Conservation (phyloP, 108 stramenopile genomes). For the Conticribra weissflogii region DNA sequence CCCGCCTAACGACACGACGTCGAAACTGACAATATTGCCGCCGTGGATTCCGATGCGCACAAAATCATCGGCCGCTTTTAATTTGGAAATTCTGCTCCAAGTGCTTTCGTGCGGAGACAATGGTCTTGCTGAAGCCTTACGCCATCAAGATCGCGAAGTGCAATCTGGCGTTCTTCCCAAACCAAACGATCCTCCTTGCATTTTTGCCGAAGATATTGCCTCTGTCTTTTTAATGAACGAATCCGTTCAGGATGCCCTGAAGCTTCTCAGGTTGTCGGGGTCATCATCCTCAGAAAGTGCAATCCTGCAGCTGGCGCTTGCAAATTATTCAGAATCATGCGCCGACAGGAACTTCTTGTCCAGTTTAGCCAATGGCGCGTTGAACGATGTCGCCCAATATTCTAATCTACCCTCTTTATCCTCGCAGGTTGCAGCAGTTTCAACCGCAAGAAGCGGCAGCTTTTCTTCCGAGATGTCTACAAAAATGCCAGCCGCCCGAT, state of each 20-base stretch:
- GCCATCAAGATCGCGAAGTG: constrained; percentile 60
- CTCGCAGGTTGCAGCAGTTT: constrained; percentile 36
- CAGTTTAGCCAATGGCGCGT: no score
- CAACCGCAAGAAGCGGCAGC: background rate
- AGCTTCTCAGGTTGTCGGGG: constrained; percentile 70
- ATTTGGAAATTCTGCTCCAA: constrained; percentile 61
- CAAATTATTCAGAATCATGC: constrained; percentile 42
- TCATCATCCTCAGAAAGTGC: constrained; percentile 55
- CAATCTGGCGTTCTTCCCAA: constrained; percentile 51
- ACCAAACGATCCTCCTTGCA: constrained; percentile 59
- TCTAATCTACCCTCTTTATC: no score
- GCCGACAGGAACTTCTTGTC: no score
- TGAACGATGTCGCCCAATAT: no score
- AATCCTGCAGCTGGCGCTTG: constrained; percentile 60
- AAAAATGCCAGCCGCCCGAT: no score
- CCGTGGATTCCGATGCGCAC: constrained; percentile 70
- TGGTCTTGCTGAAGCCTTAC: constrained; percentile 66
- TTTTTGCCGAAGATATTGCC: constrained; percentile 55
- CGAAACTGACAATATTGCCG: constrained; percentile 65
- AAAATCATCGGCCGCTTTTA: constrained; percentile 56
- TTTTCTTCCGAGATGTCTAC: constrained; percentile 20
- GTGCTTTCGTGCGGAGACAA: constrained; percentile 70
- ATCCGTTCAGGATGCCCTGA: constrained; percentile 54
- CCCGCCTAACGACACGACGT: constrained; percentile 35
- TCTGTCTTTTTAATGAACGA: constrained; percentile 45